Conservation (phyloP, 768 basidiomycete genomes). For the Trametes sanguinea region DNA sequence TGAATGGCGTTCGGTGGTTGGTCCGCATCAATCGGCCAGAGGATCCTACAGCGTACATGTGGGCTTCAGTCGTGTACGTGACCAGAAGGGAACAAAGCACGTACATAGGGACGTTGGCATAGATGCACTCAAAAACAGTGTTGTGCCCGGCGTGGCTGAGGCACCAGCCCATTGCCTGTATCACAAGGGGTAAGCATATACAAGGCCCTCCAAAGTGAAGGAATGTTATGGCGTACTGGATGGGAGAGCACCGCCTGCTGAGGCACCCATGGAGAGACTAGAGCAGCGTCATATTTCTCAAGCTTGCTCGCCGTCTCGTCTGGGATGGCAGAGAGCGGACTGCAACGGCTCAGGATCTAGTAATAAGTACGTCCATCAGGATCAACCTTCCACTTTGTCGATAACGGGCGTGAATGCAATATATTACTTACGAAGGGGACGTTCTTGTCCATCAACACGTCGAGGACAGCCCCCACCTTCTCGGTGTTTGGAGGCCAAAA, state of each 20-base stretch:
- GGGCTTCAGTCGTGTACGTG: not conserved
- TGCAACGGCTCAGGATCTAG: not conserved
- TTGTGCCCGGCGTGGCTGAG: not conserved
- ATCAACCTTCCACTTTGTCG: not conserved
- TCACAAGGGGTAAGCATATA: not conserved
- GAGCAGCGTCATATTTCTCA: not conserved
- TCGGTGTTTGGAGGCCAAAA: slow-evolving; percentile 9
- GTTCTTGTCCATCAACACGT: slow-evolving; percentile 5
- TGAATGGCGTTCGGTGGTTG: slow-evolving; percentile 25
- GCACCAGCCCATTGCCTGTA: slow-evolving; percentile 3
- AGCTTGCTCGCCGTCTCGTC: not conserved
- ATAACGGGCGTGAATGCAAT: too few relatives aligned
- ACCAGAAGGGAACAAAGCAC: not conserved
- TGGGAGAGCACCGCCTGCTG: not conserved
- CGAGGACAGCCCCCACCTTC: slow-evolving; percentile 2
- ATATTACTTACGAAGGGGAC: not conserved
- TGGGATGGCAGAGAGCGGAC: not conserved
- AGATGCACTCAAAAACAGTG: not conserved
- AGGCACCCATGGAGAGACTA: not conserved
- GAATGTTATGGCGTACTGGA: not conserved
- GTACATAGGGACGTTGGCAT: not conserved
- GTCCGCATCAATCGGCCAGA: slow-evolving; percentile 28
- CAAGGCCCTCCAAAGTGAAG: too few relatives aligned
- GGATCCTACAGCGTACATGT: slow-evolving; percentile 21
- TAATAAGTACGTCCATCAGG: not conserved